phyloP scores from a whole-genome alignment of 495 filamentous ascomycete species.

The Lasiosphaeria hispida region DNA sequence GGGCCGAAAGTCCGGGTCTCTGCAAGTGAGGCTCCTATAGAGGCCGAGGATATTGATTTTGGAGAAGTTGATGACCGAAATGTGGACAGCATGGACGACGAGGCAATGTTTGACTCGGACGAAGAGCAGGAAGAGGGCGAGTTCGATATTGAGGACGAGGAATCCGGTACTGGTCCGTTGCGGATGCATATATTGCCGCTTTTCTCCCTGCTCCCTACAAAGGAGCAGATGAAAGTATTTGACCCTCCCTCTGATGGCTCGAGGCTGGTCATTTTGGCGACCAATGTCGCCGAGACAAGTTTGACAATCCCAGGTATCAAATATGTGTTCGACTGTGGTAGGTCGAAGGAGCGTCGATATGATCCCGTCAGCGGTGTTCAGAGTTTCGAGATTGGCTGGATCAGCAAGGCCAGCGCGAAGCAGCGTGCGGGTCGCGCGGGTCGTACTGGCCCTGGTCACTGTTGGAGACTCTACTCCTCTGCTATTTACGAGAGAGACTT shows the following conservation, averaged over 20 bases:
- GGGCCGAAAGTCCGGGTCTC: constrained; percentile 68
- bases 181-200: constrained; percentile 84
- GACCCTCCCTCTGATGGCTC: constrained; percentile 80
- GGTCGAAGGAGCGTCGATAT: constrained; percentile 88
- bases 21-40: constrained; percentile 73
- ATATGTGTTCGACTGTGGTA: constrained; percentile 92
- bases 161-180: constrained; percentile 54
- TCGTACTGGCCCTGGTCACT: constrained; percentile 93
- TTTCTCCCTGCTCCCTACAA: constrained; percentile 91
- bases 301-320: constrained; percentile 93
- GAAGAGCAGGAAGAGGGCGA: constrained; percentile 57
- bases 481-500: constrained; percentile 94
- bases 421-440: constrained; percentile 94
- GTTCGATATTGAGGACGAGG: constrained; percentile 58
- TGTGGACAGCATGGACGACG: constrained; percentile 46
- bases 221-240: constrained; percentile 92
- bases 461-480: constrained; percentile 89
- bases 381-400: constrained; percentile 92
- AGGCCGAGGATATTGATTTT: constrained; percentile 85
- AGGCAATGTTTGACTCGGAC: constrained; percentile 50
- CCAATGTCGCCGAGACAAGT: constrained; percentile 96
- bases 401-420: constrained; percentile 92
- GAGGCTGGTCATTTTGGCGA: constrained; percentile 86
- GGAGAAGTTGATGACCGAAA: constrained; percentile 55
- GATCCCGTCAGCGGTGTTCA: constrained; percentile 84